These are phyloP conservation scores for Myochromella boudieri DNA, from an alignment of 768 basidiomycete species.

Conservation along the genomic window DNA sequence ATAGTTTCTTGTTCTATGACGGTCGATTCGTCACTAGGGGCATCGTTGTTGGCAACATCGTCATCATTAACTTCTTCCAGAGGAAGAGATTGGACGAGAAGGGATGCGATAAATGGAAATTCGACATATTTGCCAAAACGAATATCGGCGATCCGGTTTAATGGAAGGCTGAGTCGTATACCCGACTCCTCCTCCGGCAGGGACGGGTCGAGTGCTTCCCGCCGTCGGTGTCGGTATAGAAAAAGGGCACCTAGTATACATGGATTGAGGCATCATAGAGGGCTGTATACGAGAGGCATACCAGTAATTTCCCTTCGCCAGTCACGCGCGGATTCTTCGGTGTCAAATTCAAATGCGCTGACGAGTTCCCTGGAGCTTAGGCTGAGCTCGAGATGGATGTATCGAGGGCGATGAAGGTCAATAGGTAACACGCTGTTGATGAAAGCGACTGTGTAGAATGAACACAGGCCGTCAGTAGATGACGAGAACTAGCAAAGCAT, in stretches of 20 bases:
- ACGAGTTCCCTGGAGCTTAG: conserved; percentile 21
- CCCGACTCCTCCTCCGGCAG: conserved; percentile 32
- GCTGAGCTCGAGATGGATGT: conserved; percentile 37
- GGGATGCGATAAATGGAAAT: conserved; percentile 25
- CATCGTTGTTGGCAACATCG: too few relatives aligned
- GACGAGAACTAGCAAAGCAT: background rate
- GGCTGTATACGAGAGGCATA: conserved; percentile 17
- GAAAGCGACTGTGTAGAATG: conserved; percentile 40
- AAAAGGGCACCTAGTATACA: conserved; percentile 45
- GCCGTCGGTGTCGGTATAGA: conserved; percentile 43
- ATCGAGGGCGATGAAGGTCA: conserved; percentile 44
- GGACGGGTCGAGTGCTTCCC: conserved; percentile 27
- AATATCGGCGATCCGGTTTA: conserved; percentile 33
- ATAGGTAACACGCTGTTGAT: conserved; percentile 43
- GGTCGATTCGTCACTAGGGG: too few relatives aligned
- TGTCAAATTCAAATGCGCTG: conserved; percentile 52
- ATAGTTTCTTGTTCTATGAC: conserved; percentile 25
- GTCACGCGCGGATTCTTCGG: conserved; percentile 48
- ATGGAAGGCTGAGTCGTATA: conserved; percentile 46
- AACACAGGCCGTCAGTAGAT: background rate
- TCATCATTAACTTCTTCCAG: conserved; percentile 20
- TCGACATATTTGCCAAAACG: conserved; percentile 23
- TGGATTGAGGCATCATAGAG: too few relatives aligned
- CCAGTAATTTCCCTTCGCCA: conserved; percentile 52
- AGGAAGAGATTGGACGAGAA: conserved; percentile 21